phyloP scores from a whole-genome alignment of 305 asterid species.

The Lippia alba region DNA sequence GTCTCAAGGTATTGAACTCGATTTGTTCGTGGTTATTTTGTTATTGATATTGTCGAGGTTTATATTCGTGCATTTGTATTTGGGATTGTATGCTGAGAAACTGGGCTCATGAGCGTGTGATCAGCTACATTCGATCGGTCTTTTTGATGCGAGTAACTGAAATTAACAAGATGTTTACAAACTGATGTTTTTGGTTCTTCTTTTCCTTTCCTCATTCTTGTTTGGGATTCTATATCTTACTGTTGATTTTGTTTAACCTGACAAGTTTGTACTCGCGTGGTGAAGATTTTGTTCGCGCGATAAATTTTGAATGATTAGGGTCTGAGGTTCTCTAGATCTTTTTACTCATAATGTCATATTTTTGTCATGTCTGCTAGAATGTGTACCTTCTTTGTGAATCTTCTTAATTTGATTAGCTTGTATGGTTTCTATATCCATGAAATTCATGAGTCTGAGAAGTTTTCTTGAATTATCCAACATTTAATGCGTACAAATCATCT shows the following conservation, averaged over 20 bases:
- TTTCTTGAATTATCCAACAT: not conserved
- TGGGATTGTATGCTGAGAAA: not conserved
- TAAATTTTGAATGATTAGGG: no score
- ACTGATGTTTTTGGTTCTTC: constrained; percentile 8
- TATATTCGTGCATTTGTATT: constrained; percentile 1
- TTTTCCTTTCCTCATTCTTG: not conserved
- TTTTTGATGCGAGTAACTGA: constrained; percentile 7
- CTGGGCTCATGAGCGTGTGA: not conserved
- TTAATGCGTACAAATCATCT: not conserved
- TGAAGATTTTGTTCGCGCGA: no score
- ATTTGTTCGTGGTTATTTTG: constrained; percentile 4
- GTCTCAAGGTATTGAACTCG: constrained; percentile 62
- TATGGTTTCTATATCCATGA: not conserved
- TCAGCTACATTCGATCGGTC: constrained; percentile 24
- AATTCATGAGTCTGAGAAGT: constrained; percentile 1
- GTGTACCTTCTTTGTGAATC: constrained; percentile 11
- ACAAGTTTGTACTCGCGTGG: not conserved
- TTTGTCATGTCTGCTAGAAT: not conserved
- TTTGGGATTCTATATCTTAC: not conserved
- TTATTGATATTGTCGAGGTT: not conserved
- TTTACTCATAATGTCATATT: not conserved
- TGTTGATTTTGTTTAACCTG: not conserved
- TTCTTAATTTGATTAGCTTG: not conserved
- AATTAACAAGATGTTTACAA: constrained; percentile 2
- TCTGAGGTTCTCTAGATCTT: not conserved